phyloP scores from a whole-genome alignment of 1,139 yeast species.

The Magnusiomyces sp. region DNA sequence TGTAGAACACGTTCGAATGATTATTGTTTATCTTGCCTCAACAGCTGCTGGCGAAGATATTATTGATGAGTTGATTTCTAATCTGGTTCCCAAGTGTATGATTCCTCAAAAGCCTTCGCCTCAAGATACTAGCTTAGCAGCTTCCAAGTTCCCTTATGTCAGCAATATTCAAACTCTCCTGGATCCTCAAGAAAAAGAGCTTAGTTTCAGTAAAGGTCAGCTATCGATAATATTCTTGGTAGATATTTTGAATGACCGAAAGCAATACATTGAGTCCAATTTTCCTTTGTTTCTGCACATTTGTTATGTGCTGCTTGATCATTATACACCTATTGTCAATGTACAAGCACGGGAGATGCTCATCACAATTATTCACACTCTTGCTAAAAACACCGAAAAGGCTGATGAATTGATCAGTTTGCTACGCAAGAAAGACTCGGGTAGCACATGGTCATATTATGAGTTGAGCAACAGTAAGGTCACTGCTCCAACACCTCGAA shows the following conservation, averaged over 20 bases:
- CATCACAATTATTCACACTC: slow-evolving; percentile 61
- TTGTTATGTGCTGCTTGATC: slow-evolving; percentile 74
- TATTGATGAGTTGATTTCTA: slow-evolving; percentile 56
- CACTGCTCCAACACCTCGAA: slow-evolving; percentile 81
- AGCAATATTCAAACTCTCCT: slow-evolving; percentile 59
- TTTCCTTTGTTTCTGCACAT: slow-evolving; percentile 79
- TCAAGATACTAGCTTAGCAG: slow-evolving; percentile 27
- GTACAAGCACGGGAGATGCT: slow-evolving; percentile 75
- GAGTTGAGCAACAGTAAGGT: slow-evolving; percentile 69
- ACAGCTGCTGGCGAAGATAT: slow-evolving; percentile 49
- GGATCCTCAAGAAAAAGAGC: slow-evolving; percentile 49
- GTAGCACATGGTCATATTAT: slow-evolving; percentile 74
- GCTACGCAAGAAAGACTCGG: slow-evolving; percentile 33
- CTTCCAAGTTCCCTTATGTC: slow-evolving; percentile 52
- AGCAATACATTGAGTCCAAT: slow-evolving; percentile 31
- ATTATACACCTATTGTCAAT: slow-evolving; percentile 72
- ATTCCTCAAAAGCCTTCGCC: slow-evolving; percentile 53
- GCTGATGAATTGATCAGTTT: slow-evolving; percentile 49
- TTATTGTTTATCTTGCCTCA: slow-evolving; percentile 64
- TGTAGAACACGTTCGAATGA: slow-evolving; percentile 73
- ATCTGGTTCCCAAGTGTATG: slow-evolving; percentile 78
- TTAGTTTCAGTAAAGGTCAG: slow-evolving; percentile 82
- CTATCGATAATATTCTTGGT: slow-evolving; percentile 76
- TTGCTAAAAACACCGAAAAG: slow-evolving; percentile 33
- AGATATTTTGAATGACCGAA: slow-evolving; percentile 53